phyloP scores from a whole-genome alignment of 352 stramenopile species.

The Phytophthora kernoviae region DNA sequence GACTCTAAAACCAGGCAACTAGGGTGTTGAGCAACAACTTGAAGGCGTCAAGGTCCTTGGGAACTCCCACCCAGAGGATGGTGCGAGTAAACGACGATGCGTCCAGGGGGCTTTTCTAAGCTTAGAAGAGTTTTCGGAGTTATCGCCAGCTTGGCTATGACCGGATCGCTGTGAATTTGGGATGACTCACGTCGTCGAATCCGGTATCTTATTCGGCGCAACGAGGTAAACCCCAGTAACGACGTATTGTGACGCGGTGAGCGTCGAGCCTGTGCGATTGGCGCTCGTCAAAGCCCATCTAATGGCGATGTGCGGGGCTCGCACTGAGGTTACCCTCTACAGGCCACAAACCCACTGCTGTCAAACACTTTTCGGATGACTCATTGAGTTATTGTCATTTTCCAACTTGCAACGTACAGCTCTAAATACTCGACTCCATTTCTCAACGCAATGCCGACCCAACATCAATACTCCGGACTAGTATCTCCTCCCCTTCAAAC shows the following conservation, averaged over 20 bases:
- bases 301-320: too few species aligned
- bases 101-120: too few species aligned
- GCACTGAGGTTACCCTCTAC: too few species aligned
- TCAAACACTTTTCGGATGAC: constrained; percentile 17
- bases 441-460: constrained; percentile 14
- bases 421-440: constrained; percentile 4
- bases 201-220: neutral
- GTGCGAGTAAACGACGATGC: too few species aligned
- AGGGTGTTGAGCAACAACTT: too few species aligned
- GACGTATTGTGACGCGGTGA: neutral
- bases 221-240: too few species aligned
- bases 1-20: neutral
- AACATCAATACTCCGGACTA: constrained; percentile 20
- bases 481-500: constrained; percentile 26
- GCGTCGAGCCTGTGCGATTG: neutral
- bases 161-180: too few species aligned
- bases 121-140: neutral
- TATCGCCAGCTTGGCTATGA: neutral
- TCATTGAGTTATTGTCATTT: constrained; percentile 26
- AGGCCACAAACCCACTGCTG: too few species aligned
- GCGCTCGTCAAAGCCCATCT: too few species aligned
- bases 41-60: too few species aligned
- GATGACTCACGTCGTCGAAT: neutral
- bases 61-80: too few species aligned
- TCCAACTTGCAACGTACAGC: constrained; percentile 14